Evolutionary conservation across 345 rosid genomes (phyloP).

Genomic region (Eucalyptus paniculata): DNA sequence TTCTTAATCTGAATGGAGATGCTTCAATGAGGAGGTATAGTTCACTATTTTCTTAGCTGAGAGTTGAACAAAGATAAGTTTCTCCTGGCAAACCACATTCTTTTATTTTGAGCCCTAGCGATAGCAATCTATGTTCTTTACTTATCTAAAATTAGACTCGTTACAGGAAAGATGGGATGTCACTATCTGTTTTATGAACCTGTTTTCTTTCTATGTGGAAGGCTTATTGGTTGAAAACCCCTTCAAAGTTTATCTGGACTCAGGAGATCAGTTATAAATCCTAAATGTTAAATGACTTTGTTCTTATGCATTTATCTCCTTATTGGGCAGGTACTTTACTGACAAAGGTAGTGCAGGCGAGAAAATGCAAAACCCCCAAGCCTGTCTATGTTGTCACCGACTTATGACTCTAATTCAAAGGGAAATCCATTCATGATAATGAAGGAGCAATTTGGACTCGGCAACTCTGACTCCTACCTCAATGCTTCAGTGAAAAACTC

Average conservation of each 20-base stretch:
- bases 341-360: conserved; percentile 11
- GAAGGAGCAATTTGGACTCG: conserved; percentile 31
- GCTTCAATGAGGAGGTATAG: background rate
- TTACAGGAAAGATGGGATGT: background rate
- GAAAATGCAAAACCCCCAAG: conserved; percentile 13
- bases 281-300: background rate
- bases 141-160: background rate
- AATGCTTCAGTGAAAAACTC: conserved; percentile 27
- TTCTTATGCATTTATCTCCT: background rate
- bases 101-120: background rate
- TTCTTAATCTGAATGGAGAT: background rate
- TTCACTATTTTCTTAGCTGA: background rate
- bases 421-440: conserved; percentile 17
- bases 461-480: conserved; percentile 27
- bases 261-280: background rate
- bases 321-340: conserved; percentile 26
- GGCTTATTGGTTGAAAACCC: background rate
- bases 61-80: background rate
- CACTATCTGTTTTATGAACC: background rate
- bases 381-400: conserved; percentile 11
- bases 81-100: background rate
- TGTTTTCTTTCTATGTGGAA: background rate
- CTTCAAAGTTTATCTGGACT: background rate
- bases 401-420: conserved; percentile 11
- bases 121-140: background rate